These are phyloP conservation scores for Radiomyces spectabilis DNA, from an alignment of 192 early-diverging fungal species.

Conservation along the genomic window DNA sequence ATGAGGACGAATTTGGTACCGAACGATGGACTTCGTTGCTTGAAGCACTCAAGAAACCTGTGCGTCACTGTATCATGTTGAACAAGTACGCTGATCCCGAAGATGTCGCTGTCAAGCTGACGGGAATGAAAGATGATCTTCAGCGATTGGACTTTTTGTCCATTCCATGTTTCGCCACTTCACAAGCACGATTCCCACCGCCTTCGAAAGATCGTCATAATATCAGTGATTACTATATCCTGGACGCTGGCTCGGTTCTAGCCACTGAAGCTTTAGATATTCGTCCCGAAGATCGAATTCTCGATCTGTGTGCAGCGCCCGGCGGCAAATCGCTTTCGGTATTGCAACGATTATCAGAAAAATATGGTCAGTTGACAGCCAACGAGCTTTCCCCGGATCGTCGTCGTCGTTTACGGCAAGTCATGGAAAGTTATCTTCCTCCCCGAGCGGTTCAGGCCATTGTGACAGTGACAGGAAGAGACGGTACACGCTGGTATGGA, in stretches of 20 bases:
- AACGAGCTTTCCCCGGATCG: conserved; percentile 39
- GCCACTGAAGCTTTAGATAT: conserved; percentile 73
- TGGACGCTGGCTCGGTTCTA: conserved; percentile 77
- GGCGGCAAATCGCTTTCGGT: conserved; percentile 45
- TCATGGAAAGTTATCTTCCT: conserved; percentile 38
- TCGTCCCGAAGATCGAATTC: conserved; percentile 69
- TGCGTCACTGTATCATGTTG: conserved; percentile 13
- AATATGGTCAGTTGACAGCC: conserved; percentile 23
- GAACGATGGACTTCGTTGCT: conserved; percentile 18
- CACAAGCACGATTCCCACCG: conserved; percentile 10
- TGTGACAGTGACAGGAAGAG: conserved; percentile 6
- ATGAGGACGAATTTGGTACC: conserved; percentile 13
- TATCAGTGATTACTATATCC: conserved; percentile 32
- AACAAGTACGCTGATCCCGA: conserved; percentile 16
- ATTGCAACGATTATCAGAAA: conserved; percentile 30
- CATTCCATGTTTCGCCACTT: conserved; percentile 10
- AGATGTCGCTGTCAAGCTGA: neutral
- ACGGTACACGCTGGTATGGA: conserved; percentile 8
- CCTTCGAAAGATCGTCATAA: conserved; percentile 18
- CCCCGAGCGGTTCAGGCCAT: conserved; percentile 11
- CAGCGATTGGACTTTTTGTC: conserved; percentile 8
- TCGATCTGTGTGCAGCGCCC: conserved; percentile 59
- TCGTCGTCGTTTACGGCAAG: conserved; percentile 30
- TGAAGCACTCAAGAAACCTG: conserved; percentile 8
- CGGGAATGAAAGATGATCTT: neutral